These are phyloP conservation scores for Cercospora nicotianae DNA, from an alignment of 2,329 filamentous ascomycete genomes.

Conservation along the genomic window DNA sequence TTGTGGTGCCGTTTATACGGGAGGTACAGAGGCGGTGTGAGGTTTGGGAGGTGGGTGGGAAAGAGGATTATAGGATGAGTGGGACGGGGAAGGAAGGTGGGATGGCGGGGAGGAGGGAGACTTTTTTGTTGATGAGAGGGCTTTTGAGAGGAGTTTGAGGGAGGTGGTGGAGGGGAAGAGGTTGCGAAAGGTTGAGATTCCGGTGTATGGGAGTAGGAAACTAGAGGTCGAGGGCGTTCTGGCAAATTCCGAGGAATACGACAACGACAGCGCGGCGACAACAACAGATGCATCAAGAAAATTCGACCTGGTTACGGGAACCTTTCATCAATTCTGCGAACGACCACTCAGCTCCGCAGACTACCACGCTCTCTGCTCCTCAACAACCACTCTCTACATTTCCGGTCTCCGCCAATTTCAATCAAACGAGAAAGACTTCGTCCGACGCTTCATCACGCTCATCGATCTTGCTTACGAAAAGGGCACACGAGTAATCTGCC, in stretches of 20 bases:
- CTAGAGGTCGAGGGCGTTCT: slow-evolving; percentile 25
- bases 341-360: slow-evolving; percentile 69
- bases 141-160: slow-evolving; percentile 16
- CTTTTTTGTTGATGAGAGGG: slow-evolving; percentile 24
- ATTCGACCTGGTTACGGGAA: slow-evolving; percentile 46
- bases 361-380: slow-evolving; percentile 65
- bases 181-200: slow-evolving; percentile 18
- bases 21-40: slow-evolving; percentile 72
- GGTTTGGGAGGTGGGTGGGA: slow-evolving; percentile 76
- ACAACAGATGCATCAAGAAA: slow-evolving; percentile 1
- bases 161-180: slow-evolving; percentile 2
- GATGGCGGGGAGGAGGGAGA: slow-evolving; percentile 12
- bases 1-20: slow-evolving; percentile 68
- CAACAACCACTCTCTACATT: slow-evolving; percentile 25
- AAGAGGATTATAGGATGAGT: slow-evolving; percentile 60
- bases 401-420: slow-evolving; percentile 25
- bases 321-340: slow-evolving; percentile 65
- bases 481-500: slow-evolving; percentile 63
- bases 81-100: slow-evolving; percentile 45
- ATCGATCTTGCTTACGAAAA: slow-evolving; percentile 76
- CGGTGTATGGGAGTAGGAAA: slow-evolving; percentile 27
- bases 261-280: background rate
- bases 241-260: background rate
- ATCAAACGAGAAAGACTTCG: slow-evolving; percentile 48
- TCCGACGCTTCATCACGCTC: slow-evolving; percentile 73